Conservation (phyloP, 2,329 filamentous ascomycete genomes). For the Phyllosticta ampelicida region DNA sequence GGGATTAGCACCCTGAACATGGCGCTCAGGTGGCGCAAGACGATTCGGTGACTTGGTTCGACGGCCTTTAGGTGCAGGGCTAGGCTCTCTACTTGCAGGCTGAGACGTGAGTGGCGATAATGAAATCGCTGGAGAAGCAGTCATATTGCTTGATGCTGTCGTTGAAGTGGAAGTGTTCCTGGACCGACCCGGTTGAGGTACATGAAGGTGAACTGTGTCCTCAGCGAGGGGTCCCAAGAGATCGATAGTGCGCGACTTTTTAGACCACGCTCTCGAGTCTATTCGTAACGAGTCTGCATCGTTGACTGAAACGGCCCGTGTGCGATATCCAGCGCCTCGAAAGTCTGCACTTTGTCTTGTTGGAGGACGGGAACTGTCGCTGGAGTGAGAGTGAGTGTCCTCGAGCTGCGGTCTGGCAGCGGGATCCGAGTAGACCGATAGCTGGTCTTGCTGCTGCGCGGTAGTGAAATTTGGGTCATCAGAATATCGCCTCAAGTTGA, state of each 20-base stretch:
- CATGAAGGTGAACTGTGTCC: constrained; percentile 12
- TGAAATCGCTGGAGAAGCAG: constrained; percentile 27
- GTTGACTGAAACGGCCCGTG: constrained; percentile 50
- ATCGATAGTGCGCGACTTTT: constrained; percentile 13
- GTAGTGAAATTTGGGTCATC: constrained; percentile 45
- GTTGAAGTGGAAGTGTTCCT: constrained; percentile 3
- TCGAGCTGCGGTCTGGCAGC: constrained; percentile 28
- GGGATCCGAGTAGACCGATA: constrained; percentile 41
- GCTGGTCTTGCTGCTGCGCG: constrained; percentile 35
- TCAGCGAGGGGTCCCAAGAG: constrained; percentile 25
- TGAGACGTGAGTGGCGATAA: constrained; percentile 29
- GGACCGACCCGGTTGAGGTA: not conserved
- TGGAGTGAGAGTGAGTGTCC: constrained; percentile 15
- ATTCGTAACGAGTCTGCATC: constrained; percentile 40
- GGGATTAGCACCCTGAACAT: not conserved
- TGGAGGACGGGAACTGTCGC: constrained; percentile 13
- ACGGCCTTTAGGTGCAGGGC: constrained; percentile 17
- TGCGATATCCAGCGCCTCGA: constrained; percentile 21
- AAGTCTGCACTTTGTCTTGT: constrained; percentile 22
- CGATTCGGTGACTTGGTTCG: constrained; percentile 17
- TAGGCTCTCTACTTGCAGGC: constrained; percentile 18
- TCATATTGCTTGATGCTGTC: not conserved
- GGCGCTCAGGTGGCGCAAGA: constrained; percentile 30
- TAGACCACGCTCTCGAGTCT: constrained; percentile 25
- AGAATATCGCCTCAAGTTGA: constrained; percentile 59